Conservation (phyloP, 768 basidiomycete genomes). For the Lactarius evosmus region DNA sequence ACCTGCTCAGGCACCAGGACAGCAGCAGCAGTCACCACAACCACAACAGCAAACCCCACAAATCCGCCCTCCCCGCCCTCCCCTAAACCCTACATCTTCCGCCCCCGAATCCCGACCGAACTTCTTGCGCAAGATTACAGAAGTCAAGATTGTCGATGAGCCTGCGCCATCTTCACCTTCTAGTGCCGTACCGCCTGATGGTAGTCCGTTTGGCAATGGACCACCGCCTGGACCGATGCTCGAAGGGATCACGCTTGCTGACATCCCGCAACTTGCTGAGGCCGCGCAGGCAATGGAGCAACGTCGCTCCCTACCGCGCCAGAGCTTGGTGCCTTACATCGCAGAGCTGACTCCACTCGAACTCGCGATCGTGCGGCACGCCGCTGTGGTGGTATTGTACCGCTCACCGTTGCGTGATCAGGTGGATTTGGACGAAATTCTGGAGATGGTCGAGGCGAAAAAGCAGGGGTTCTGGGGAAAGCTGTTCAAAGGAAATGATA, state of each 20-base stretch:
- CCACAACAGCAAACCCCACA: constrained; percentile 31
- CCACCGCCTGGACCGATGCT: constrained; percentile 33
- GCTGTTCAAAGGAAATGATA: constrained; percentile 83
- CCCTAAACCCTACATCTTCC: constrained; percentile 42
- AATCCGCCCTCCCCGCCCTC: constrained; percentile 35
- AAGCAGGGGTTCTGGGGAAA: constrained; percentile 97
- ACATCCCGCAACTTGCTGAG: constrained; percentile 90
- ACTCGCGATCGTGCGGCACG: constrained; percentile 87
- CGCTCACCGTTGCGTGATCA: constrained; percentile 76
- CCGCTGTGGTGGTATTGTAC: constrained; percentile 76
- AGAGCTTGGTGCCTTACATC: constrained; percentile 77
- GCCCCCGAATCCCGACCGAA: constrained; percentile 64
- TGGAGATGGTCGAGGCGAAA: constrained; percentile 90
- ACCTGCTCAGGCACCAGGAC: constrained; percentile 31
- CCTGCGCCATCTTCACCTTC: constrained; percentile 69
- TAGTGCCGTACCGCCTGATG: constrained; percentile 42
- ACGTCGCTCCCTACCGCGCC: constrained; percentile 74
- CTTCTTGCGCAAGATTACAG: constrained; percentile 76
- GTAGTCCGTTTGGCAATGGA: constrained; percentile 22
- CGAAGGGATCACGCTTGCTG: constrained; percentile 88
- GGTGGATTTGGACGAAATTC: constrained; percentile 87
- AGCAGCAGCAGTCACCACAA: constrained; percentile 21
- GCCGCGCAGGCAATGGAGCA: constrained; percentile 89
- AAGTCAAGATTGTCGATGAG: constrained; percentile 87
- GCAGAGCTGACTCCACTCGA: constrained; percentile 83